phyloP scores from a whole-genome alignment of 805 yeast genomes.

The Zygotorulaspora chibaensis region DNA sequence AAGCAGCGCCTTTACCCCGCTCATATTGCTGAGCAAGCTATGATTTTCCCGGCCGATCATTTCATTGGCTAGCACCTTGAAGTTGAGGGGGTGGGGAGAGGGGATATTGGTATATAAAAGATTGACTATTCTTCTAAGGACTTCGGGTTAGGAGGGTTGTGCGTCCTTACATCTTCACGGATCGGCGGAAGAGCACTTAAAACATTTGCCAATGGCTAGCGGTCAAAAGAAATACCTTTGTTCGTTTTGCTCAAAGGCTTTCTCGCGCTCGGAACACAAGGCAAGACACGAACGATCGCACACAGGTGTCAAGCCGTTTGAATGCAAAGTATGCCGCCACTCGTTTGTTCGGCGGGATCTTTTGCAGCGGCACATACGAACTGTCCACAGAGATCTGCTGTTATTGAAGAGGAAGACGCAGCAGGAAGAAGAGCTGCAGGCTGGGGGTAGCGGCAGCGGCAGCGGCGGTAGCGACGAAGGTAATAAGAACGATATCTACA shows the following conservation, averaged over 20 bases:
- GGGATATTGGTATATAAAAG: not conserved
- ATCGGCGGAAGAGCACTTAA: no score
- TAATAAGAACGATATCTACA: slow-evolving; percentile 6
- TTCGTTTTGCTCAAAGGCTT: slow-evolving; percentile 74
- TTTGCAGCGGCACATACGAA: slow-evolving; percentile 70
- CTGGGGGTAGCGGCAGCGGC: not conserved
- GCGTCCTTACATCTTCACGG: no score
- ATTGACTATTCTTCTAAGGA: not conserved
- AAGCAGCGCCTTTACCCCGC: not conserved
- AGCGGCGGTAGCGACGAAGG: not conserved
- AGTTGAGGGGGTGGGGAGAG: not conserved
- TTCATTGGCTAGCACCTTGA: no score
- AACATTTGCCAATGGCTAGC: slow-evolving; percentile 33
- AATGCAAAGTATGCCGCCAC: slow-evolving; percentile 63
- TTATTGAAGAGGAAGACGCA: slow-evolving; percentile 28
- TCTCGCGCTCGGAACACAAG: slow-evolving; percentile 74
- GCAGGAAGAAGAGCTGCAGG: slow-evolving; percentile 9
- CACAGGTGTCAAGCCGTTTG: slow-evolving; percentile 76
- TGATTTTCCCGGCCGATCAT: not conserved
- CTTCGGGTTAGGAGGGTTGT: no score
- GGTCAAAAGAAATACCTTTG: slow-evolving; percentile 65
- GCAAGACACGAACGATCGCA: slow-evolving; percentile 77
- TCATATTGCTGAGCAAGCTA: not conserved
- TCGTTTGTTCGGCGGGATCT: slow-evolving; percentile 76
- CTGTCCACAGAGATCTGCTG: slow-evolving; percentile 53